These are phyloP conservation scores for Phytomonas sp. DNA, from an alignment of 208 protist species.

Conservation along the genomic window DNA sequence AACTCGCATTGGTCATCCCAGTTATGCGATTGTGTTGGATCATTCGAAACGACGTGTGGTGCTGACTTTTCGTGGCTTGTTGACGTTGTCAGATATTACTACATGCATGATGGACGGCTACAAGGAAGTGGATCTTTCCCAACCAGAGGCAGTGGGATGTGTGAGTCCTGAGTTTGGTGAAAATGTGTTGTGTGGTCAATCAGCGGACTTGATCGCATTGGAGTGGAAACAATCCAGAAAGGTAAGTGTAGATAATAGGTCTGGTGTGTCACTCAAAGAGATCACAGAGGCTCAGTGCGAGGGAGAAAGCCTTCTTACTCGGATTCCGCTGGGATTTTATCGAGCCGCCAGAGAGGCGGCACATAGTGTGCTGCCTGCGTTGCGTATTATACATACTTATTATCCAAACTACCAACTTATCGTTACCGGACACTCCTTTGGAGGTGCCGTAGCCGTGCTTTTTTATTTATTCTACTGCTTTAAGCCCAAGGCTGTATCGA, in stretches of 20 bases:
- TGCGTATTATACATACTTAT: conserved; percentile 32
- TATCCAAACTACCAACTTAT: conserved; percentile 55
- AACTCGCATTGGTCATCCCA: conserved; percentile 31
- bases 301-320: conserved; percentile 30
- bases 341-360: conserved; percentile 33
- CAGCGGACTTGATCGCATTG: background rate
- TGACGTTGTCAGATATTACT: conserved; percentile 50
- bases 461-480: conserved; percentile 66
- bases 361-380: conserved; percentile 21
- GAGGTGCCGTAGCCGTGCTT: conserved; percentile 56
- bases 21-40: conserved; percentile 55
- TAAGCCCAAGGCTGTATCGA: background rate
- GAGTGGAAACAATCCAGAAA: background rate
- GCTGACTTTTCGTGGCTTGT: conserved; percentile 59
- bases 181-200: background rate
- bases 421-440: conserved; percentile 78
- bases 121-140: conserved; percentile 28
- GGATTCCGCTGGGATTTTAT: conserved; percentile 62
- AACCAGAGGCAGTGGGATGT: background rate
- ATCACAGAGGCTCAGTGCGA: background rate
- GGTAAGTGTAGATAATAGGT: background rate
- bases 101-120: conserved; percentile 54
- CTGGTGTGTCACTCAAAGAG: background rate
- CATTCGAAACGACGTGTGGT: conserved; percentile 48
- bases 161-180: conserved; percentile 2